Percentiles rank a stretch among this genome's conserved stretches.
These are phyloP conservation scores for Thraustochytrium sp. DNA, from an alignment of 352 stramenopile genomes.

Conservation along the genomic window DNA sequence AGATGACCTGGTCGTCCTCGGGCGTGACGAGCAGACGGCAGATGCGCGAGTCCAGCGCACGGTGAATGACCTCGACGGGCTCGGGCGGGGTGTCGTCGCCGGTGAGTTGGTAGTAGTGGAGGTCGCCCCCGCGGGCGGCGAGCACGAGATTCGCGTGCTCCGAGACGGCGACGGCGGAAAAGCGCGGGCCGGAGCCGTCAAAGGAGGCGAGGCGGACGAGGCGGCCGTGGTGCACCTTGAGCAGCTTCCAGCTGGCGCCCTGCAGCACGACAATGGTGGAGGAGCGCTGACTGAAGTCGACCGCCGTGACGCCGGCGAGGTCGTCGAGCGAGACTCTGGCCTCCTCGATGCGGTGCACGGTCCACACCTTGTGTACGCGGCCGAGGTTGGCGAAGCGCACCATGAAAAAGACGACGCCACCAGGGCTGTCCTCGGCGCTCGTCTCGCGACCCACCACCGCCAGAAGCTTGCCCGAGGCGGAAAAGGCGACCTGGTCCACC, in stretches of 20 bases:
- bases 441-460: not conserved
- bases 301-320: not conserved
- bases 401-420: constrained; percentile 11
- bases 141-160: not conserved
- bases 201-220: not conserved
- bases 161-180: not conserved
- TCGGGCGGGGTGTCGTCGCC: not conserved
- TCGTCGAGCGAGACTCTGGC: not conserved
- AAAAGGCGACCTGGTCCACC: not conserved
- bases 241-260: not conserved
- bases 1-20: not conserved
- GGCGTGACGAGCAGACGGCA: not conserved
- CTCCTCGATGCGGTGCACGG: not conserved
- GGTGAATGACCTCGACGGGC: not conserved
- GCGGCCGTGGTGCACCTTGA: not conserved
- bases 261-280: not conserved
- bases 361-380: not conserved
- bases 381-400: not conserved
- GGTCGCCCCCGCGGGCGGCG: not conserved
- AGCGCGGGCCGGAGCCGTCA: not conserved
- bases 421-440: not conserved
- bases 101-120: not conserved
- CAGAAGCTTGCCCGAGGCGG: not conserved
- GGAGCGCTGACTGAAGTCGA: not conserved
- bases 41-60: not conserved